Percentiles rank a stretch among this genome's conserved stretches.
Conservation (phyloP, 2,329 filamentous ascomycete genomes). For the Gnomoniopsis sp. region DNA sequence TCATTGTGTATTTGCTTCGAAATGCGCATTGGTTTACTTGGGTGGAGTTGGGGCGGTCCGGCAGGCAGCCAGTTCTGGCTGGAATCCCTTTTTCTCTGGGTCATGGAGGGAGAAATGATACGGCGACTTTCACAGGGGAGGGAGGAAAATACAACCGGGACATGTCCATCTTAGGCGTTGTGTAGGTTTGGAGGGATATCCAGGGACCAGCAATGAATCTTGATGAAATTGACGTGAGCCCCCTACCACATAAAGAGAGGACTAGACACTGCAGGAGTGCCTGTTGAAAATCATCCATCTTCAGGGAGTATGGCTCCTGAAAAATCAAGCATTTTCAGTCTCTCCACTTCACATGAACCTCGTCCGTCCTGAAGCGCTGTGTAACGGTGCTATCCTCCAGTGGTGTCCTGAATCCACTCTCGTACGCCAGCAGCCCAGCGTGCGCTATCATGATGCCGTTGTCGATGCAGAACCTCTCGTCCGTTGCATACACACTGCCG, state of each 20-base stretch:
- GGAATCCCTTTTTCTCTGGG: background rate
- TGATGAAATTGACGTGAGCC: background rate
- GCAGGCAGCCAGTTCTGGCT: background rate
- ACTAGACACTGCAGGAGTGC: background rate
- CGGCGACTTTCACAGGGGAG: constrained; percentile 12
- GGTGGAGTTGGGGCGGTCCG: constrained; percentile 9
- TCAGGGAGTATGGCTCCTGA: background rate
- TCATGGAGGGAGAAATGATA: background rate
- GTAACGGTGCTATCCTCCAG: constrained; percentile 82
- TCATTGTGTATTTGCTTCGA: background rate
- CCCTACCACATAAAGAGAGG: background rate
- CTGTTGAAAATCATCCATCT: background rate
- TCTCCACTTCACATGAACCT: constrained; percentile 77
- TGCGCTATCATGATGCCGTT: constrained; percentile 99
- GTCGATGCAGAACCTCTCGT: constrained; percentile 97
- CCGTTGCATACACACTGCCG: constrained; percentile 88
- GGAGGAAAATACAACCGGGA: background rate
- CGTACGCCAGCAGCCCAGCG: constrained; percentile 81
- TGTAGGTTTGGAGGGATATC: constrained; percentile 18
- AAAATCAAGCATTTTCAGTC: constrained; percentile 38
- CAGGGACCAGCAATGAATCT: constrained; percentile 6
- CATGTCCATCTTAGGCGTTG: background rate
- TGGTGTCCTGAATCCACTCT: constrained; percentile 73
- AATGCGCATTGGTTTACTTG: constrained; percentile 3
- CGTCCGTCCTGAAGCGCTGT: constrained; percentile 78